These are phyloP conservation scores for Suillus subluteus DNA, from an alignment of 768 basidiomycete genomes.

Conservation along the genomic window DNA sequence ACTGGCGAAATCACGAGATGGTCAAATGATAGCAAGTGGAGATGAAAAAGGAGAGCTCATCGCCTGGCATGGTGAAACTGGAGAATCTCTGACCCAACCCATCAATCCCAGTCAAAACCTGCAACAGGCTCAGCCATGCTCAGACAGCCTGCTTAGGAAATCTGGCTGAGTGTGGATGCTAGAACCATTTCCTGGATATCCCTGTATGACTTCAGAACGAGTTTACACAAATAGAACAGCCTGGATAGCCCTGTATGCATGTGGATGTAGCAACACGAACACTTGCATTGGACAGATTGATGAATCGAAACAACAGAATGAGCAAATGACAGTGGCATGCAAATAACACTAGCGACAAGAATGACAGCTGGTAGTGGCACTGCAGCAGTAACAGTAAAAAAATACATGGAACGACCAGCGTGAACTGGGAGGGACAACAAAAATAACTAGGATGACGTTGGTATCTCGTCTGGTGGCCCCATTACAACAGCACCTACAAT, in stretches of 20 bases:
- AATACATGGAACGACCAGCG: too few relatives aligned
- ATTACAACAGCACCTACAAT: too few relatives aligned
- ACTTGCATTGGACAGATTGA: too few relatives aligned
- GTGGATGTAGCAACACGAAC: not conserved
- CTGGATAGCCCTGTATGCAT: not conserved
- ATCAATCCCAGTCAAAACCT: not conserved
- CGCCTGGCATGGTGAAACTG: too few relatives aligned
- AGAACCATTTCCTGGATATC: not conserved
- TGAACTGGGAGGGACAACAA: too few relatives aligned
- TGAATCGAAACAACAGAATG: not conserved
- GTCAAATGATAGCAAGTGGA: not conserved
- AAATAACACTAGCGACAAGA: not conserved
- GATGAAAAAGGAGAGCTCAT: not conserved
- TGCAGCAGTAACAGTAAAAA: too few relatives aligned
- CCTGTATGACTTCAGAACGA: not conserved
- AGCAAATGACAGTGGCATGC: not conserved
- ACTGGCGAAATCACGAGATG: not conserved
- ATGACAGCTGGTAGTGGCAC: too few relatives aligned
- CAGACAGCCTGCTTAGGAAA: not conserved
- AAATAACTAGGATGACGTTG: too few relatives aligned
- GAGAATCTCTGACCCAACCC: too few relatives aligned
- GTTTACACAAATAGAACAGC: not conserved
- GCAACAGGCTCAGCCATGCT: not conserved
- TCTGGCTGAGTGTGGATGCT: not conserved
- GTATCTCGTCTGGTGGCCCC: too few relatives aligned